Conservation (phyloP, 148 eudicot species). For the Chenopodium quinoa region DNA sequence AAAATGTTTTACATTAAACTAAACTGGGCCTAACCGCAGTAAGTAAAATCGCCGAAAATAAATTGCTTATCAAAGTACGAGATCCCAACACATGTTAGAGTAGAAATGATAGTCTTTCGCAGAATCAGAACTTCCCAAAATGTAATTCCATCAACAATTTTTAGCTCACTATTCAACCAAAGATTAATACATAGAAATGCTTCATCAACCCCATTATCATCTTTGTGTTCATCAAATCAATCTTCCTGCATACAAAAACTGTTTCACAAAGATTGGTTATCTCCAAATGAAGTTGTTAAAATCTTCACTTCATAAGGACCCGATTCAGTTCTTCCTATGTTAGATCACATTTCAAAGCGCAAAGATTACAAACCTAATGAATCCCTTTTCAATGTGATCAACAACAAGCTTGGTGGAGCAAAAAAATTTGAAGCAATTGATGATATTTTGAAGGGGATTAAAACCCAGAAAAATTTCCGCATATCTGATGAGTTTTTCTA, state of each 20-base stretch:
- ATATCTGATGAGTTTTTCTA: conserved; percentile 74
- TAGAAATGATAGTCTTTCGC: too few relatives aligned
- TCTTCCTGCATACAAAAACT: conserved; percentile 25
- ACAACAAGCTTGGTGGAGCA: conserved; percentile 51
- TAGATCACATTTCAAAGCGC: conserved; percentile 56
- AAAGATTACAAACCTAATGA: conserved; percentile 81
- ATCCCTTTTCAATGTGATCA: conserved; percentile 50
- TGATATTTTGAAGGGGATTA: conserved; percentile 43
- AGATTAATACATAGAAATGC: neutral
- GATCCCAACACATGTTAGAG: too few relatives aligned
- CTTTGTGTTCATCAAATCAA: conserved; percentile 7
- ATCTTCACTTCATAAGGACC: conserved; percentile 60
- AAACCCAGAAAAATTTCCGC: conserved; percentile 47
- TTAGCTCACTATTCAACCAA: conserved; percentile 12
- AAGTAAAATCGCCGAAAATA: too few relatives aligned
- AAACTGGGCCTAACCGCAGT: too few relatives aligned
- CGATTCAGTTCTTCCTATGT: conserved; percentile 39
- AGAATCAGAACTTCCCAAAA: too few relatives aligned
- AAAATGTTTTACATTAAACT: too few relatives aligned
- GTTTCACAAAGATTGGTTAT: conserved; percentile 74
- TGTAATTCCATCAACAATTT: neutral
- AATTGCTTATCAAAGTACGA: too few relatives aligned
- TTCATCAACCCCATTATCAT: conserved; percentile 6
- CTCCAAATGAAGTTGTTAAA: conserved; percentile 56
- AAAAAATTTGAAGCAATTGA: conserved; percentile 61